Evolutionary conservation across 2,329 filamentous ascomycete species (phyloP).

Genomic region (Fusarium verticillioides): DNA sequence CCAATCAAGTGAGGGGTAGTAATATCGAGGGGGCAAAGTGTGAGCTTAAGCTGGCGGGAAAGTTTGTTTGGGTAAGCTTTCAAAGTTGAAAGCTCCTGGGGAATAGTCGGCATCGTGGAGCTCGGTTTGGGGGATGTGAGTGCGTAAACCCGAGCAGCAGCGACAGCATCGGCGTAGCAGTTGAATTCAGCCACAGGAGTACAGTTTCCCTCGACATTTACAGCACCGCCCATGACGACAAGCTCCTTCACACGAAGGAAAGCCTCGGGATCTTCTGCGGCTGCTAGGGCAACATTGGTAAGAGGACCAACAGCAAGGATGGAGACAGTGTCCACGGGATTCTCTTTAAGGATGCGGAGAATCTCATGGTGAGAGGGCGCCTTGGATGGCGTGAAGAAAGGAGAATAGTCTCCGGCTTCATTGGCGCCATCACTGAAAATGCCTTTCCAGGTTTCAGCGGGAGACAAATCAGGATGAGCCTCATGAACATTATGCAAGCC

Average conservation of each 20-base stretch:
- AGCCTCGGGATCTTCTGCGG: slow-evolving; percentile 86
- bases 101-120: slow-evolving; percentile 82
- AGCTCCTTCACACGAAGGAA: slow-evolving; percentile 92
- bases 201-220: slow-evolving; percentile 83
- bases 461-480: slow-evolving; percentile 78
- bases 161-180: slow-evolving; percentile 86
- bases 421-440: slow-evolving; percentile 63
- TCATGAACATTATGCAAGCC: slow-evolving; percentile 81
- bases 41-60: slow-evolving; percentile 72
- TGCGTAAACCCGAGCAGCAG: slow-evolving; percentile 80
- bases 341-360: slow-evolving; percentile 83
- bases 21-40: slow-evolving; percentile 80
- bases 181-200: slow-evolving; percentile 94
- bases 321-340: slow-evolving; percentile 85
- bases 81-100: slow-evolving; percentile 61
- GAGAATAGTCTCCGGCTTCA: slow-evolving; percentile 59
- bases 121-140: slow-evolving; percentile 78
- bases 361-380: slow-evolving; percentile 85
- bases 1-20: slow-evolving; percentile 76
- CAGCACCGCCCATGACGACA: slow-evolving; percentile 92
- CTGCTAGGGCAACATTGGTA: slow-evolving; percentile 92
- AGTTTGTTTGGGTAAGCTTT: slow-evolving; percentile 72
- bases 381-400: slow-evolving; percentile 80
- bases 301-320: slow-evolving; percentile 90
- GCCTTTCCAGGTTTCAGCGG: slow-evolving; percentile 77